Base-by-base conservation (phyloP, 495 filamentous ascomycete genomes). In the Hypoxylon trugodes region DNA sequence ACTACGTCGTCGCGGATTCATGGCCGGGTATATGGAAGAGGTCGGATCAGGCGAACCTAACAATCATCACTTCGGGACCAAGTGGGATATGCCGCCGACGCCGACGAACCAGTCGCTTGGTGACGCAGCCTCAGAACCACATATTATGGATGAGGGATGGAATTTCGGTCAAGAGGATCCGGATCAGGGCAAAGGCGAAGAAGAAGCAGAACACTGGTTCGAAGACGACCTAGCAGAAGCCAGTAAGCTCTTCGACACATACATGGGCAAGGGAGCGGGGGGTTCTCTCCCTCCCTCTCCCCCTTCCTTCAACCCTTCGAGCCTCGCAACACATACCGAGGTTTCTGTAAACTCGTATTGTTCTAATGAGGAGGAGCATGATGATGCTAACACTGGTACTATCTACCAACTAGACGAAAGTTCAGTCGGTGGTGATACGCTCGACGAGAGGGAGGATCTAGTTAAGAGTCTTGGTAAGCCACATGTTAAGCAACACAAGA, bases 1-100 rank as follows among this genome's bases (percentile, higher is more conserved):
- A 92, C 65, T 91, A 92, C 69, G 90, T 89, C 2, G 89, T 92
- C 19, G 81, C 82, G 57, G 89, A 93, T 71, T 74, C 92, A 50
- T 76, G 88, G 74, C 92, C 90, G 76, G 89, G 92, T 71, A 89
- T 91, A 2, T 79, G 87, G 73, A 58, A 74, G 74, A 82, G 82
- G 65, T 72, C 85, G 36, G 88, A 87, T 16, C 12, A 2, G 22
- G 41, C 9, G 48, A 28, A 0, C 38, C 37, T 15, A 1, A 60
- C 16, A 21, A 59, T 6, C 21, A 13, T 19, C 16, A 43, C 1
- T 30, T 35, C 38, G 18, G 19, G 10, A 30, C 10, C 13, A 16
- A 25, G 1, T 55, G 48, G 48, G 42, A 48, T 8, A 4, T 24
- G 13, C 56, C 59, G 2, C 38, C 35, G 7, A 61, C 61, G n/a